Percentiles rank a stretch among this genome's conserved stretches.
phyloP scores from a whole-genome alignment of 352 stramenopile genomes.

The Phytophthora brassicae region DNA sequence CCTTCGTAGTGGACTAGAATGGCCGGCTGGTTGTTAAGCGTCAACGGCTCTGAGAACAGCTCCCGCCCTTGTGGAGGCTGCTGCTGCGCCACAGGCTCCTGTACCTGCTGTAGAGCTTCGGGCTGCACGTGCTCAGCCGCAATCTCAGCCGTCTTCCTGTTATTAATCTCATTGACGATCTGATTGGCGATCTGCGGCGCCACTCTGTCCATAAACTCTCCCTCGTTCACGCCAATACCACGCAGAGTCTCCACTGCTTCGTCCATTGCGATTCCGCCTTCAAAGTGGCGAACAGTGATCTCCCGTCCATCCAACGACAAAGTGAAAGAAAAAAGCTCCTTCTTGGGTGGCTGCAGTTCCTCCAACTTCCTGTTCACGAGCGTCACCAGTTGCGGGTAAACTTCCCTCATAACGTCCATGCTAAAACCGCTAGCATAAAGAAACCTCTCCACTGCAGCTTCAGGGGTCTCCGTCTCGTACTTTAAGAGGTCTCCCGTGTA shows the following conservation, averaged over 20 bases:
- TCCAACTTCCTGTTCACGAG: conserved; percentile 63
- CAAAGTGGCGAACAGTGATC: conserved; percentile 67
- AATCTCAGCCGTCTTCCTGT: conserved; percentile 3
- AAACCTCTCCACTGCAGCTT: conserved; percentile 67
- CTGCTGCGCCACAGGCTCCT: conserved; percentile 15
- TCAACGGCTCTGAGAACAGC: conserved; percentile 71
- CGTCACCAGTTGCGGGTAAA: conserved; percentile 61
- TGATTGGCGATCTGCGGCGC: conserved; percentile 61
- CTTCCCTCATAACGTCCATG: conserved; percentile 62
- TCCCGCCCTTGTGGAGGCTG: conserved; percentile 31
- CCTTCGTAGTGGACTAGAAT: conserved; percentile 72
- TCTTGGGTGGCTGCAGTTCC: conserved; percentile 51
- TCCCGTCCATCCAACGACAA: conserved; percentile 55
- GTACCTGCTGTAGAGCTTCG: conserved; percentile 5
- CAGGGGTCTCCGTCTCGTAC: conserved; percentile 55
- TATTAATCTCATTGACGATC: conserved; percentile 57
- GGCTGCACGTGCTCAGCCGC: not conserved
- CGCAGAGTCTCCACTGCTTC: conserved; percentile 59
- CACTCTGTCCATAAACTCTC: conserved; percentile 52
- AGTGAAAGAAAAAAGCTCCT: conserved; percentile 60
- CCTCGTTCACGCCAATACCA: conserved; percentile 44
- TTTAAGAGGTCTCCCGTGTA: conserved; percentile 55
- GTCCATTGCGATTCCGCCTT: conserved; percentile 53
- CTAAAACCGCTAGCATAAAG: conserved; percentile 57
- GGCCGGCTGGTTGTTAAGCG: conserved; percentile 42